These are phyloP conservation scores for Erigeron canadensis DNA, from an alignment of 129 eudicot species.

Conservation along the genomic window DNA sequence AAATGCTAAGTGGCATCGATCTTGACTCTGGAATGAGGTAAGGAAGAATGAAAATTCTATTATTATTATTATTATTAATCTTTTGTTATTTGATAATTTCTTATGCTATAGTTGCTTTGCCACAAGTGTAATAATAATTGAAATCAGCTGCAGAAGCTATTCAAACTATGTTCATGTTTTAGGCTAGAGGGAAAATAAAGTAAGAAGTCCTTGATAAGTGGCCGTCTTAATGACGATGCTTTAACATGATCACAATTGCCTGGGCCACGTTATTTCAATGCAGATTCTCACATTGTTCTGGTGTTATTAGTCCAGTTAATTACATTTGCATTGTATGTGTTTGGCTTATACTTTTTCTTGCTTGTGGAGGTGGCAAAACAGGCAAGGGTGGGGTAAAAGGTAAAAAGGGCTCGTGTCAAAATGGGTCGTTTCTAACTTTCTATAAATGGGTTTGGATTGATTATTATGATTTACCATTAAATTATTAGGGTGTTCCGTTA, in stretches of 20 bases:
- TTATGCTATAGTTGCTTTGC: constrained; percentile 2
- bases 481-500: too few relatives aligned
- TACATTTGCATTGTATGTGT: neutral
- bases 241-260: neutral
- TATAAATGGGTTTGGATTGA: too few relatives aligned
- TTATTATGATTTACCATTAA: too few relatives aligned
- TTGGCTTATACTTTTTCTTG: constrained; percentile 6
- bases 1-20: constrained; percentile 98
- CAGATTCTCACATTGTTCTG: neutral
- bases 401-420: too few relatives aligned
- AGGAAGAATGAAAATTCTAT: constrained; percentile 3
- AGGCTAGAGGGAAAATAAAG: neutral
- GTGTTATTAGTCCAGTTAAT: constrained; percentile 3
- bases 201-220: neutral
- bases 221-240: neutral
- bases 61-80: neutral
- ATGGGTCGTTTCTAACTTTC: too few relatives aligned
- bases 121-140: neutral
- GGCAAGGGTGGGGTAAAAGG: too few relatives aligned
- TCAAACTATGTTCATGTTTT: constrained; percentile 8
- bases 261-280: constrained; percentile 6
- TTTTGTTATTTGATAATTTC: constrained; percentile 9
- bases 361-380: neutral
- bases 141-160: constrained; percentile 10
- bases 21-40: constrained; percentile 97